Evolutionary conservation across 2,329 filamentous ascomycete species (phyloP).

Genomic region (Teratosphaeria gauchensis): DNA sequence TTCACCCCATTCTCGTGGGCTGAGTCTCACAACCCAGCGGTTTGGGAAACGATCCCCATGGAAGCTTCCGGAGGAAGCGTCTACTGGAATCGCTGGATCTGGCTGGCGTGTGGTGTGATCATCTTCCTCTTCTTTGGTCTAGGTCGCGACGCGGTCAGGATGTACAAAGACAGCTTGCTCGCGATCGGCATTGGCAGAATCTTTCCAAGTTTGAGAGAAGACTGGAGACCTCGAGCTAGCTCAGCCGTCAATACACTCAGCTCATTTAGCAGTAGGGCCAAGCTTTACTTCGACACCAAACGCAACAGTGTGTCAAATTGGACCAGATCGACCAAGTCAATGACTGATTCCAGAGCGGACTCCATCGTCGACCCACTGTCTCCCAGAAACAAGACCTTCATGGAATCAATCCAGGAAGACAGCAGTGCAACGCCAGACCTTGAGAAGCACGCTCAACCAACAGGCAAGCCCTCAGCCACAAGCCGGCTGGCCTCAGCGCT

Average conservation of each 20-base stretch:
- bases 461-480: constrained; percentile 2
- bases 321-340: not conserved
- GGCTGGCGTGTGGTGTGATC: constrained; percentile 43
- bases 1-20: constrained; percentile 38
- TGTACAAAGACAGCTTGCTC: constrained; percentile 41
- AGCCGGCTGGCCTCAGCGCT: not conserved
- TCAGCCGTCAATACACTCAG: constrained; percentile 8
- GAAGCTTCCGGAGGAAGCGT: constrained; percentile 36
- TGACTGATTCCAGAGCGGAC: not conserved
- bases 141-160: constrained; percentile 48
- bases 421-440: not conserved
- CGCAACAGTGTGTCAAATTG: constrained; percentile 4
- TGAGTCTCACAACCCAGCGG: constrained; percentile 37
- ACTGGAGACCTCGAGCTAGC: constrained; percentile 1
- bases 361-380: constrained; percentile 9
- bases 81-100: constrained; percentile 49
- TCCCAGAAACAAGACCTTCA: constrained; percentile 12
- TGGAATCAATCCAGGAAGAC: constrained; percentile 14
- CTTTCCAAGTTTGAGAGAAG: constrained; percentile 12
- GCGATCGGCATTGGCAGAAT: constrained; percentile 30
- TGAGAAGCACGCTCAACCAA: not conserved
- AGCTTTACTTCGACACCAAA: constrained; percentile 10
- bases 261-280: constrained; percentile 20
- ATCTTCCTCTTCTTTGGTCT: constrained; percentile 57
- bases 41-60: constrained; percentile 42